phyloP scores from a whole-genome alignment of 768 basidiomycete species.

The Sarcodon sp. region DNA sequence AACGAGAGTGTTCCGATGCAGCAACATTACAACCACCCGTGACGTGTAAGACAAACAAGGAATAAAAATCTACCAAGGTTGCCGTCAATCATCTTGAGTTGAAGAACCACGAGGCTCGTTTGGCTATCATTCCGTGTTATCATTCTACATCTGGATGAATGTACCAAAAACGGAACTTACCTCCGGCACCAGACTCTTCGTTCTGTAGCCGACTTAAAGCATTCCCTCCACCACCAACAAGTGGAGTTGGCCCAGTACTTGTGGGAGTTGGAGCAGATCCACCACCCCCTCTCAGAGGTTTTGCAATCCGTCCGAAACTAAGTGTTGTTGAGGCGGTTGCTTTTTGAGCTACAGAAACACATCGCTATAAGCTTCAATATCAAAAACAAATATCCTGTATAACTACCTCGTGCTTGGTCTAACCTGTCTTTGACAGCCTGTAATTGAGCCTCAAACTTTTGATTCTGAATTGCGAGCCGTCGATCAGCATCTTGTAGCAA shows the following conservation, averaged over 20 bases:
- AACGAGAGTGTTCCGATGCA: no score
- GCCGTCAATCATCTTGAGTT: constrained; percentile 47
- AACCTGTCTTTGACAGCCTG: constrained; percentile 86
- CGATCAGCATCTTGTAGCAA: constrained; percentile 90
- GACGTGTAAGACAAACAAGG: neutral
- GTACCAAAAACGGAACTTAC: constrained; percentile 2
- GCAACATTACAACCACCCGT: neutral
- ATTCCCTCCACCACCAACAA: constrained; percentile 38
- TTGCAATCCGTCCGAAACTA: constrained; percentile 90
- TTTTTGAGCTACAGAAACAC: constrained; percentile 53
- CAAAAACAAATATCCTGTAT: neutral
- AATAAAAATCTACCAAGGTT: constrained; percentile 2
- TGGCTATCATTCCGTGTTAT: constrained; percentile 34
- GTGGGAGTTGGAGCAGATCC: constrained; percentile 26
- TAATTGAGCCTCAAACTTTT: constrained; percentile 90
- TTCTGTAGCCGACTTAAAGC: constrained; percentile 65
- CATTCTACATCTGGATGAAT: constrained; percentile 5
- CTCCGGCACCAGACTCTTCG: constrained; percentile 42
- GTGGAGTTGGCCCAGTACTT: constrained; percentile 26
- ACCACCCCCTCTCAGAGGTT: constrained; percentile 90
- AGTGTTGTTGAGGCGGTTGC: constrained; percentile 55
- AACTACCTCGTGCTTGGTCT: constrained; percentile 83
- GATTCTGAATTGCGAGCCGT: constrained; percentile 81
- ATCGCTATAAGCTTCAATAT: neutral
- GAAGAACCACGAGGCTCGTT: constrained; percentile 92